These are phyloP conservation scores for Thielaviopsis punctulata DNA, from an alignment of 2,329 filamentous ascomycete genomes.

Conservation along the genomic window DNA sequence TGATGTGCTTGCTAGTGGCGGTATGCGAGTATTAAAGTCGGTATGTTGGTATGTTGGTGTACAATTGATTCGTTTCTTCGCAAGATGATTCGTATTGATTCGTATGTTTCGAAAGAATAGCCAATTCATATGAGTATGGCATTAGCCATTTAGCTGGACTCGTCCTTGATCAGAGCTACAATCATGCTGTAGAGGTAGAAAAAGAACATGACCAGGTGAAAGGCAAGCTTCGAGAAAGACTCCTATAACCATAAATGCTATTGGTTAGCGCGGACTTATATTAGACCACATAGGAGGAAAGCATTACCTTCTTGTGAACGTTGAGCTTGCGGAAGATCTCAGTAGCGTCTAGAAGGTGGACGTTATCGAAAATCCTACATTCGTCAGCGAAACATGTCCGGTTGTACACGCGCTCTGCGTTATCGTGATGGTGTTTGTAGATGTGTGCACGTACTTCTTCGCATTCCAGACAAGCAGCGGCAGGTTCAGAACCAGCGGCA, in stretches of 20 bases:
- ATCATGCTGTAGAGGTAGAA: conserved; percentile 99
- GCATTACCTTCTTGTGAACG: conserved; percentile 83
- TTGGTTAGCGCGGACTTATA: not conserved
- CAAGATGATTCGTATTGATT: not conserved
- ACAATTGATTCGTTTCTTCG: not conserved
- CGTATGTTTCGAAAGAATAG: not conserved
- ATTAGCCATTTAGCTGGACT: conserved; percentile 52
- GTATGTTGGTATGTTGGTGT: not conserved
- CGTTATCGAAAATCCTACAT: conserved; percentile 81
- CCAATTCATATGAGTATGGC: not conserved
- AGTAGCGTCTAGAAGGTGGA: conserved; percentile 89
- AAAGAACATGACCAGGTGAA: conserved; percentile 99
- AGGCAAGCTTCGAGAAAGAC: conserved; percentile 97
- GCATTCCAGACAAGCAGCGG: conserved; percentile 84
- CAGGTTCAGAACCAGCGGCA: conserved; percentile 79
- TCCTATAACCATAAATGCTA: conserved; percentile 38
- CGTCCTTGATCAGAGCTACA: conserved; percentile 89
- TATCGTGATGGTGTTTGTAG: not conserved
- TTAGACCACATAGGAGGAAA: not conserved
- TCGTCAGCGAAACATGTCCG: conserved; percentile 14
- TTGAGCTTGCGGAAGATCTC: conserved; percentile 99
- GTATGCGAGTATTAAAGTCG: not conserved
- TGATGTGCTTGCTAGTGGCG: not conserved
- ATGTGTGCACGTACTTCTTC: conserved; percentile 64
- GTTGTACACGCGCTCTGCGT: not conserved